A percentile compares a stretch with the other conserved stretches of the same genome.
Evolutionary conservation across 352 stramenopile species (phyloP).

Genomic region (Phytophthora fragariae): DNA sequence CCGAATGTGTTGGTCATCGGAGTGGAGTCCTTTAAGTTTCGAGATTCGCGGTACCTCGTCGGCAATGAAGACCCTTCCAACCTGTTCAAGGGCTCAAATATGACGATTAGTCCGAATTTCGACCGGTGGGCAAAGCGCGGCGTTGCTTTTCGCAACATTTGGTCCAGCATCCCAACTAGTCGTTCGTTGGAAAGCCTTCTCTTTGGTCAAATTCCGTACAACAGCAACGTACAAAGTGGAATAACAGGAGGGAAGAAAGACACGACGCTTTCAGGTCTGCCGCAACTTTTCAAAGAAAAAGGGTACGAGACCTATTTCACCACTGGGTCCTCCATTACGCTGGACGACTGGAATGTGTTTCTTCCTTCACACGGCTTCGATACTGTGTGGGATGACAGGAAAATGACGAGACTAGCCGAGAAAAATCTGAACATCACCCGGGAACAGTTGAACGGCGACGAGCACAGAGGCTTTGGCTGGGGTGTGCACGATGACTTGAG

Average conservation of each 20-base stretch:
- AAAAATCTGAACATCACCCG: constrained; percentile 37
- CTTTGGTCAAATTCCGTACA: constrained; percentile 61
- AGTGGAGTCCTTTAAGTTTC: constrained; percentile 16
- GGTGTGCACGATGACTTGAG: constrained; percentile 58
- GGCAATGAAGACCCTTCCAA: constrained; percentile 35
- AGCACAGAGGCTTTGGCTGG: constrained; percentile 35
- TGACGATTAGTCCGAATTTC: constrained; percentile 50
- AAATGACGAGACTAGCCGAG: constrained; percentile 44
- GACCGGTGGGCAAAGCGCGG: constrained; percentile 55
- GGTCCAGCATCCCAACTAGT: constrained; percentile 63
- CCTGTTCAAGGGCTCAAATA: constrained; percentile 34
- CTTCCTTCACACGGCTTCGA: constrained; percentile 57
- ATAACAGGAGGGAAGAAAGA: constrained; percentile 44
- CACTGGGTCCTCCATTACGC: constrained; percentile 40
- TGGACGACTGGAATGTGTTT: constrained; percentile 59
- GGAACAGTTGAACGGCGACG: constrained; percentile 32
- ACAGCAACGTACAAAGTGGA: constrained; percentile 50
- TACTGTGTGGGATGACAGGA: constrained; percentile 33
- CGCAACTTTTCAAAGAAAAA: constrained; percentile 55
- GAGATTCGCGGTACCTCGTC: constrained; percentile 19
- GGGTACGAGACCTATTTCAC: constrained; percentile 66
- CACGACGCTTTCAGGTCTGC: constrained; percentile 46
- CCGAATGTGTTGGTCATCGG: constrained; percentile 18
- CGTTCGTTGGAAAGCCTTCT: constrained; percentile 61
- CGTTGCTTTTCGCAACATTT: constrained; percentile 57